Base-by-base conservation (phyloP, 331 rosid species). In the Quercus tomentella region DNA sequence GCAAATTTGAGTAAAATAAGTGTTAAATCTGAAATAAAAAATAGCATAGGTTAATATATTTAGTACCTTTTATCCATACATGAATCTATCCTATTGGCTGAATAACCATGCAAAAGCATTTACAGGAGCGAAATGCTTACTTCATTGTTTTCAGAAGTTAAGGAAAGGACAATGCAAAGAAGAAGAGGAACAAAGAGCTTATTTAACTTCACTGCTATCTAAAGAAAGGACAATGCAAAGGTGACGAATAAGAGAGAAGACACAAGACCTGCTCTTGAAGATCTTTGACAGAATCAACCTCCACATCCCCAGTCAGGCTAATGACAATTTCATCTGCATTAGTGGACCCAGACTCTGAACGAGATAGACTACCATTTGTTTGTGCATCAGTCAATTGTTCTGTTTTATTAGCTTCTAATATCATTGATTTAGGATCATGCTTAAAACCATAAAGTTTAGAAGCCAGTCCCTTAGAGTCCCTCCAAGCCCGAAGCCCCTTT, bases 391-490 rank as follows among this genome's bases (percentile, higher is more conserved):
- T 72, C 18, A 83, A 82, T 68, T 61, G 85, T 67, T 82, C 89
- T 1, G 80, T 57, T 76, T 89, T 91, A 86, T 83, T 88, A 3
- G 90, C 63, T 80, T 86, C 88, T 62, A 70, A 79, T 35, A 84
- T 79, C 79, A 85, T 66, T 82, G 92, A 85, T 71, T 87, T 89
- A 72, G 93, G 82, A 70, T 89, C 94, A 68, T 81, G 93, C 79
- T 88, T 94, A 78, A 92, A 92, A 84, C 90, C 87, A 85, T 88
- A 96, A 12, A 96, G 91, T 86, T 96, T 96, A 56, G 99, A 90
- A 76, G 94, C 97, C 73, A 92, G 94, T 75, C 97, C 98, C 90
- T 88, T 79, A 58, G 99, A 88, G 87, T 89, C 97, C 87, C 83
- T 93, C 92, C 85, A 89, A 76, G 95, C 92, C 76, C 79, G 82